phyloP scores from a whole-genome alignment of 805 yeast genomes.

The Candida loeiensis region DNA sequence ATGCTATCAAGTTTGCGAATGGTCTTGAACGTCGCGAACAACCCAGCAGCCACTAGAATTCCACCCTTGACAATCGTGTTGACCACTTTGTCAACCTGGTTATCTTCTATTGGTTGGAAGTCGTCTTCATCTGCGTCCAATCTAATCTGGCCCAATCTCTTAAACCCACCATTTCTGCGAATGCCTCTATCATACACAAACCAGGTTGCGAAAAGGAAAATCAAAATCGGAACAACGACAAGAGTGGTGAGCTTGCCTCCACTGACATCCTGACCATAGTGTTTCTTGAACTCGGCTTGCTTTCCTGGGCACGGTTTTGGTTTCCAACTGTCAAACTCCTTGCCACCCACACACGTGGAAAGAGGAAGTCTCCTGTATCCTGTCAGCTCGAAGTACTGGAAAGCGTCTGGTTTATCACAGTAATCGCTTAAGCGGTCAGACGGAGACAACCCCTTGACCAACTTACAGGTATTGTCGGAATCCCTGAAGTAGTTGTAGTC shows the following conservation, averaged over 20 bases:
- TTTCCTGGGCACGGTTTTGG: conserved; percentile 87
- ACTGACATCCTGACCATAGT: conserved; percentile 51
- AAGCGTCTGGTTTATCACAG: conserved; percentile 54
- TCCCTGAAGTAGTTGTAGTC: conserved; percentile 78
- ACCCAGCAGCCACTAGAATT: conserved; percentile 43
- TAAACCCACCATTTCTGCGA: conserved; percentile 71
- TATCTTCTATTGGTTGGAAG: conserved; percentile 59
- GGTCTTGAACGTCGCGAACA: conserved; percentile 33
- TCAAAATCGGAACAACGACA: conserved; percentile 54
- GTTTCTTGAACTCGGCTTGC: conserved; percentile 54
- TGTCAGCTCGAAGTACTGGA: conserved; percentile 82
- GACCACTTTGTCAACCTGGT: conserved; percentile 53
- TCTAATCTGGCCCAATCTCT: conserved; percentile 80
- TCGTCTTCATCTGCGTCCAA: conserved; percentile 68
- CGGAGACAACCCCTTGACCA: conserved; percentile 71
- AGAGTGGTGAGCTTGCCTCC: conserved; percentile 53
- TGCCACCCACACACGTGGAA: conserved; percentile 83
- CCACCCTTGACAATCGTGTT: conserved; percentile 60
- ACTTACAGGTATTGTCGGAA: conserved; percentile 77
- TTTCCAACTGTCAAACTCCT: conserved; percentile 60
- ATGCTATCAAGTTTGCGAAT: conserved; percentile 30
- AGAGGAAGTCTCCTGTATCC: conserved; percentile 87
- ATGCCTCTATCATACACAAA: conserved; percentile 80
- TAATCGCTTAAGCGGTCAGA: conserved; percentile 54
- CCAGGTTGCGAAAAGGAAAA: conserved; percentile 52